Base-by-base conservation (phyloP, 306 rosid species). In the Arachis stenosperma region DNA sequence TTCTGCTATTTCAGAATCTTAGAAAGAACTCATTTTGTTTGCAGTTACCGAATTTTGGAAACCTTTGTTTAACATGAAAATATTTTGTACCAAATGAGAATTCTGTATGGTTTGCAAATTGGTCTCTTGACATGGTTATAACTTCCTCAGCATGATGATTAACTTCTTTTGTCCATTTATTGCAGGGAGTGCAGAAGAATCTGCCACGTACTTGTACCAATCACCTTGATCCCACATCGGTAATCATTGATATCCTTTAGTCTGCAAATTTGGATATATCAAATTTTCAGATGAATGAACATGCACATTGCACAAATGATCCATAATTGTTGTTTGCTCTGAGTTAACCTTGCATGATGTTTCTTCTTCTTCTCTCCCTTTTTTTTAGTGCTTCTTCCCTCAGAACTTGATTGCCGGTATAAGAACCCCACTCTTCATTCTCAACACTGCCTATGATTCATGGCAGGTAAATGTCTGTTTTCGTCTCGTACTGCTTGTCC, bases 361-460 rank as follows among this genome's bases (percentile, higher is more conserved):
- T 1, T 75, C 22, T 65, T 33, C 44, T 14, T 13, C 74, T 12
- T 57, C 57, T 68, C 44, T 33, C 37, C 3, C 4, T 33, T 33
- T 33, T 33, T 33, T 67, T 56, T 67, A 89, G 97, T 91, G 98
- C 82, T 94, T 94, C 87, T 94, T 94, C 83, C 97, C 98, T 8
- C 90, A 94, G 81, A 94, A 94, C 79, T 73, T 86, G 84, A 89
- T 91, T 27, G 74, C 80, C 75, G 52, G 82, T 52, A 44, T 91
- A 51, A 75, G 70, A 80, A 91, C 98, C 71, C 98, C 98, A 4
- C 79, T 89, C n/a, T 91, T 91, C 84, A 86, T 91, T 78, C 92
- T 89, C 57, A 94, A 94, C 69, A 83, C 94, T 42, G 98, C 96
- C 73, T 91, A 91, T 75, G 97, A 94, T 74, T 82, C 91, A n/a